Percentiles rank a stretch among this genome's conserved stretches.
Evolutionary conservation across 169 alveolate genomes (phyloP).

Genomic region (Cryptosporidium sp.): DNA sequence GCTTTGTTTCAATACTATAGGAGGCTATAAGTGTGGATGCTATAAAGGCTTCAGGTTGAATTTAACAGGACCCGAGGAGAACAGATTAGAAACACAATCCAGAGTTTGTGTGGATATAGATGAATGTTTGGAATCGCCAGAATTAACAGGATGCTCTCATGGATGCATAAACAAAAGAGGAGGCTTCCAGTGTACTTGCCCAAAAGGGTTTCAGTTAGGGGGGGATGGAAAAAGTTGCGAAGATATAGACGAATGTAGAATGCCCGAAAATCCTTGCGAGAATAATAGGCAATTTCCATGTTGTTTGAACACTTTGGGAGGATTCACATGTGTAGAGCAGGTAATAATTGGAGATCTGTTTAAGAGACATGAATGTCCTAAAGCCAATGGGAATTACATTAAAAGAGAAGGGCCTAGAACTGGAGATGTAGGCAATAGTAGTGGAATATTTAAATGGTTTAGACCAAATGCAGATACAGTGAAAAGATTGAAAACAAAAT

Average conservation of each 20-base stretch:
- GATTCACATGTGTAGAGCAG: conserved; percentile 77
- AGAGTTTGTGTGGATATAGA: conserved; percentile 78
- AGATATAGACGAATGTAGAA: conserved; percentile 82
- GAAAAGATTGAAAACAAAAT: conserved; percentile 4
- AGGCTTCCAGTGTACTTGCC: conserved; percentile 78
- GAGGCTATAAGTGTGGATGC: conserved; percentile 79
- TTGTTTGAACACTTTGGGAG: conserved; percentile 78
- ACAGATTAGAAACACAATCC: conserved; percentile 56
- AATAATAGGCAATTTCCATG: conserved; percentile 62
- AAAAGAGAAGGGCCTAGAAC: background rate
- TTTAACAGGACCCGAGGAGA: background rate
- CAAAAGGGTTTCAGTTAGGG: conserved; percentile 59
- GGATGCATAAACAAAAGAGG: conserved; percentile 62
- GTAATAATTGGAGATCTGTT: conserved; percentile 47
- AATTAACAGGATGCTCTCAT: conserved; percentile 76
- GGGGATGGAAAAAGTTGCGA: conserved; percentile 76
- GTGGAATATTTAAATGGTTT: conserved; percentile 4
- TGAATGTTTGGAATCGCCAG: conserved; percentile 77
- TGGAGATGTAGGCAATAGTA: background rate
- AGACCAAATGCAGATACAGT: conserved; percentile 13
- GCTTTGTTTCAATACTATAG: conserved; percentile 78
- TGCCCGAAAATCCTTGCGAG: conserved; percentile 60
- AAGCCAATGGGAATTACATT: background rate
- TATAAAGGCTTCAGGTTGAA: conserved; percentile 72
- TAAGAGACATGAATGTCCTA: conserved; percentile 53